Evolutionary conservation across 805 yeast genomes (phyloP).

Genomic region (Blastobotrys mokoenaii): DNA sequence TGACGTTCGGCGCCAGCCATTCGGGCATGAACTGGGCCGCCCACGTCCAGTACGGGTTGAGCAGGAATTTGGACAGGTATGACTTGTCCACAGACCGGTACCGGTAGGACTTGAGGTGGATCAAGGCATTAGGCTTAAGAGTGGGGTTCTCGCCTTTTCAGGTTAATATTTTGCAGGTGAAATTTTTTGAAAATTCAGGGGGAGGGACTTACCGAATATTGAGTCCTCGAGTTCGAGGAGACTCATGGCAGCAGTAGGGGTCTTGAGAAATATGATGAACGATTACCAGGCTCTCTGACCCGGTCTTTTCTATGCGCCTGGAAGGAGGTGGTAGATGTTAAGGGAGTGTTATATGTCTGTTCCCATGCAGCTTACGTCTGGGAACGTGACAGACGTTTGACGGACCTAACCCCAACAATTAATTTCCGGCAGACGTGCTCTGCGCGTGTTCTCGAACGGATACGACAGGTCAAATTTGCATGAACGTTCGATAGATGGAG

Average conservation of each 20-base stretch:
- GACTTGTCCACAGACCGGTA: slow-evolving; percentile 64
- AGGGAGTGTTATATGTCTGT: too few relatives aligned
- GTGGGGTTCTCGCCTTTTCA: neutral
- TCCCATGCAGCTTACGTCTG: too few relatives aligned
- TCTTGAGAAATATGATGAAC: too few relatives aligned
- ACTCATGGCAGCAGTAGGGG: neutral
- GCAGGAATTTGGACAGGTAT: slow-evolving; percentile 60
- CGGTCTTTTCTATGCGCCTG: too few relatives aligned
- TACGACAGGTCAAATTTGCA: too few relatives aligned
- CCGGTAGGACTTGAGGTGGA: slow-evolving; percentile 21
- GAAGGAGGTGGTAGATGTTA: too few relatives aligned
- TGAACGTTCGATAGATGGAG: too few relatives aligned
- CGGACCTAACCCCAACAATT: too few relatives aligned
- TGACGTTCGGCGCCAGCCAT: slow-evolving; percentile 91
- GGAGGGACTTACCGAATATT: slow-evolving; percentile 7
- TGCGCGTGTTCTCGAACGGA: too few relatives aligned
- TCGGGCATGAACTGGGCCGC: slow-evolving; percentile 75
- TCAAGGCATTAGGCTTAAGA: slow-evolving; percentile 17
- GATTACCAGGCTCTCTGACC: too few relatives aligned
- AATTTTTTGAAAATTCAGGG: neutral
- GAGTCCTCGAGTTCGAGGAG: slow-evolving; percentile 7
- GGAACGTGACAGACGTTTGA: too few relatives aligned
- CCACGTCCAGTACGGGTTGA: slow-evolving; percentile 80
- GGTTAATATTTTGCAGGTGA: neutral
- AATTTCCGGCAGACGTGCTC: too few relatives aligned